Conservation (phyloP, 345 rosid genomes). For the Eutrema heterophyllum region DNA sequence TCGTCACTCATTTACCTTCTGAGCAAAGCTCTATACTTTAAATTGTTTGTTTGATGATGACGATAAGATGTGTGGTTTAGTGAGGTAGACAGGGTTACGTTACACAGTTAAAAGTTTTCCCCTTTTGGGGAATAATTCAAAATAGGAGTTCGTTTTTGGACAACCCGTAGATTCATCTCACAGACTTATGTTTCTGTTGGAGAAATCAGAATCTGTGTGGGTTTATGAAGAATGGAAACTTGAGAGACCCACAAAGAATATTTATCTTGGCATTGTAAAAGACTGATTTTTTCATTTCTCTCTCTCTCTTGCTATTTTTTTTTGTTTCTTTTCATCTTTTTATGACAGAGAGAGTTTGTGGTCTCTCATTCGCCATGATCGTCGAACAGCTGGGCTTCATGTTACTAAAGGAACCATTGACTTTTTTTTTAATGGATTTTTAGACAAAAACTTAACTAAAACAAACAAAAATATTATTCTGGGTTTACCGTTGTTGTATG, state of each 20-base stretch:
- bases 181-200: not conserved
- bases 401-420: conserved; percentile 15
- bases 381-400: conserved; percentile 15
- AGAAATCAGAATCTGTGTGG: not conserved
- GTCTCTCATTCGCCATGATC: not conserved
- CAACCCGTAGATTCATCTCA: not conserved
- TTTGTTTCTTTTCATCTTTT: not conserved
- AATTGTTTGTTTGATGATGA: conserved; percentile 14
- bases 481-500: too few relatives aligned
- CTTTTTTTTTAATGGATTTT: not conserved
- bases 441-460: not conserved
- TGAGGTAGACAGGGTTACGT: not conserved
- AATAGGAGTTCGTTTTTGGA: not conserved
- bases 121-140: not conserved
- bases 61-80: conserved; percentile 14
- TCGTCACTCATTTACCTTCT: conserved; percentile 49
- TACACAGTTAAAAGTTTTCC: conserved; percentile 3
- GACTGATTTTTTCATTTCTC: not conserved
- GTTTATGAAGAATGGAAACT: conserved; percentile 2
- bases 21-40: conserved; percentile 40
- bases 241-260: conserved; percentile 7
- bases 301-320: not conserved
- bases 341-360: not conserved
- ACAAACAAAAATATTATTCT: not conserved
- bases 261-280: not conserved